These are phyloP conservation scores for Bruguiera parviflora DNA, from an alignment of 345 rosid species.

Conservation along the genomic window DNA sequence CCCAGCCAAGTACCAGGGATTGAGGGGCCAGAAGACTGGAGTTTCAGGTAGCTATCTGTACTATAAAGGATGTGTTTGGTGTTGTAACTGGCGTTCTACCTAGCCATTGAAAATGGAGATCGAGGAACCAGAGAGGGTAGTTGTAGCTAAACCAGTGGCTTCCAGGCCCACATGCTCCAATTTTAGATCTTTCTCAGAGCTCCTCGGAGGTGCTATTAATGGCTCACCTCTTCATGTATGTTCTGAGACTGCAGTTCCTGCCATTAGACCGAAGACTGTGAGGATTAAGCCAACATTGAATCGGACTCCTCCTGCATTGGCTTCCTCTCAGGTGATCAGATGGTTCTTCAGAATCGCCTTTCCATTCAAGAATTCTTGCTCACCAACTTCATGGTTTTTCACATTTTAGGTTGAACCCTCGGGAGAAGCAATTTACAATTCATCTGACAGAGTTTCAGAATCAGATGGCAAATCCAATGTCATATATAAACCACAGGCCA, in stretches of 20 bases:
- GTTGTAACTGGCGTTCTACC: constrained; percentile 2
- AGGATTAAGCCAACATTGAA: constrained; percentile 51
- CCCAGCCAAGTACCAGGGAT: not conserved
- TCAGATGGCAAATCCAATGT: constrained; percentile 42
- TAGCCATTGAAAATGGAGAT: constrained; percentile 49
- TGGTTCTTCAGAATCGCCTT: constrained; percentile 1
- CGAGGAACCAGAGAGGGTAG: constrained; percentile 59
- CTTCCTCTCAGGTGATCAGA: constrained; percentile 48
- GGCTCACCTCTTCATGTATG: constrained; percentile 39
- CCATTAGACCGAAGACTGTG: constrained; percentile 73
- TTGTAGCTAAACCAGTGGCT: constrained; percentile 80
- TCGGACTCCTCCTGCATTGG: constrained; percentile 29
- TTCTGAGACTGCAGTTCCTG: constrained; percentile 45
- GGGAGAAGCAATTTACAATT: constrained; percentile 30
- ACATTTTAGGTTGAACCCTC: constrained; percentile 43
- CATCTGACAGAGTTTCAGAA: constrained; percentile 38
- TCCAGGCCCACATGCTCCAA: constrained; percentile 69
- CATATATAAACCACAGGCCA: constrained; percentile 79
- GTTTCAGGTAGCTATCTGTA: not conserved
- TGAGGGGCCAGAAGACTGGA: not conserved
- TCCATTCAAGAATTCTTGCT: constrained; percentile 7
- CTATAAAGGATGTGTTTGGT: too few species aligned
- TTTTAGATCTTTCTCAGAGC: constrained; percentile 68
- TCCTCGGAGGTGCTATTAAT: constrained; percentile 55
- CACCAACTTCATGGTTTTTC: constrained; percentile 19